Percentiles rank a stretch among this genome's conserved stretches.
Conservation (phyloP, 768 basidiomycete genomes). For the Leccinum obscurum region DNA sequence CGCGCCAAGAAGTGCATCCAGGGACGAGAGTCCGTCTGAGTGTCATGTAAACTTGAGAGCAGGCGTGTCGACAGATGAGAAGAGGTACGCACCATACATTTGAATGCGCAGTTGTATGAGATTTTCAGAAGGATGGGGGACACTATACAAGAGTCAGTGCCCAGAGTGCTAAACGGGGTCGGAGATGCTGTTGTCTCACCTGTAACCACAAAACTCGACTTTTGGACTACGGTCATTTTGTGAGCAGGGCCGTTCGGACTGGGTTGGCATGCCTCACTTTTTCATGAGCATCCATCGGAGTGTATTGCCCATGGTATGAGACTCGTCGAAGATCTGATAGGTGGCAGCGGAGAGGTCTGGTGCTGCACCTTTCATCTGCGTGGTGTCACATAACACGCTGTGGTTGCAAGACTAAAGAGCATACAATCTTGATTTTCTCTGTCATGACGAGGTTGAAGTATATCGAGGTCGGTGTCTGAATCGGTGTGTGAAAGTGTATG, state of each 20-base stretch:
- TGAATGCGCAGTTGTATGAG: slow-evolving; percentile 97
- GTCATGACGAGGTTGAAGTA: slow-evolving; percentile 19
- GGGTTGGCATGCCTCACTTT: slow-evolving; percentile 59
- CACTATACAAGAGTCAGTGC: slow-evolving; percentile 20
- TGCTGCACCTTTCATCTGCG: slow-evolving; percentile 82
- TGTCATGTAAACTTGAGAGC: not conserved
- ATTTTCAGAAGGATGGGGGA: slow-evolving; percentile 95
- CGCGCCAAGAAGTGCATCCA: slow-evolving; percentile 75
- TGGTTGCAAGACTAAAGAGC: slow-evolving; percentile 1
- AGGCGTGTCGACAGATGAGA: not conserved
- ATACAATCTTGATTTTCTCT: slow-evolving; percentile 38
- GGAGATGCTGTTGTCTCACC: not conserved
- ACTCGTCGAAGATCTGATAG: slow-evolving; percentile 90
- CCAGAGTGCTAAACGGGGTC: no score
- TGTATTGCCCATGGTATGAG: slow-evolving; percentile 94
- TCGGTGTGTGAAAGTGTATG: no score
- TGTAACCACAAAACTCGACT: not conserved
- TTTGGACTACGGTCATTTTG: slow-evolving; percentile 1
- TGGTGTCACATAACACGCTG: slow-evolving; percentile 12
- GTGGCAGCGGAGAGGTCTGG: slow-evolving; percentile 86
- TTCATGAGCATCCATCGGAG: slow-evolving; percentile 99
- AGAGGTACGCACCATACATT: slow-evolving; percentile 85
- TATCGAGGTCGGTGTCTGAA: no score
- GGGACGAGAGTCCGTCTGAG: slow-evolving; percentile 82
- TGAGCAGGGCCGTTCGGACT: slow-evolving; percentile 2